phyloP scores from a whole-genome alignment of 2,329 filamentous ascomycete species.

The Tolypocladium guangdongense region DNA sequence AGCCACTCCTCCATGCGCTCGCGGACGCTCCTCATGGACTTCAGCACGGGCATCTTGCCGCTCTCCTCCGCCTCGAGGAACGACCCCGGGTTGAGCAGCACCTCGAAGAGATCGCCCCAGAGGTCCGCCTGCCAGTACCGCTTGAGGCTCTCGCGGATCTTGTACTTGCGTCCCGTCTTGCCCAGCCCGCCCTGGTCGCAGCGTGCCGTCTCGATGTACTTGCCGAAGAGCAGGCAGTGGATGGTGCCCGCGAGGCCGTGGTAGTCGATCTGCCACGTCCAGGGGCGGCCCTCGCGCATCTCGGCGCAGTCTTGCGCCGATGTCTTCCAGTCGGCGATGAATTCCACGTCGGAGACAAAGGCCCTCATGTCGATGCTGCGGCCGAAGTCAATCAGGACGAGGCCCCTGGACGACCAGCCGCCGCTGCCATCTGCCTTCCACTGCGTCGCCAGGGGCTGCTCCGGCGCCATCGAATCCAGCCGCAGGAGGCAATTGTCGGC shows the following conservation, averaged over 20 bases:
- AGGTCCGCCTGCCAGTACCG: constrained; percentile 94
- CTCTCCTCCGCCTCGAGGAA: constrained; percentile 56
- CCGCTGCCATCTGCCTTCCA: constrained; percentile 64
- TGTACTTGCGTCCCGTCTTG: constrained; percentile 58
- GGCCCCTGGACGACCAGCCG: constrained; percentile 71
- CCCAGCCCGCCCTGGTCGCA: constrained; percentile 44
- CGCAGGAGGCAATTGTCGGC: constrained; percentile 90
- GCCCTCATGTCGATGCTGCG: constrained; percentile 86
- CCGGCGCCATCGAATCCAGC: constrained; percentile 44
- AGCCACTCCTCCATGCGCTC: constrained; percentile 80
- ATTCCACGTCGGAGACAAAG: constrained; percentile 63
- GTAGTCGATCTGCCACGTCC: constrained; percentile 97
- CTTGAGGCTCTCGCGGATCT: constrained; percentile 74
- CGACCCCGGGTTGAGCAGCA: constrained; percentile 71
- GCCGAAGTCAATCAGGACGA: constrained; percentile 89
- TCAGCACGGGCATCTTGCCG: constrained; percentile 59
- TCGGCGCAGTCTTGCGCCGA: constrained; percentile 82
- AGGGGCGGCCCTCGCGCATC: constrained; percentile 86
- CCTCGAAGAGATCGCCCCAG: constrained; percentile 72
- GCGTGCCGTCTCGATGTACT: constrained; percentile 76
- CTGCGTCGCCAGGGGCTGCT: constrained; percentile 40
- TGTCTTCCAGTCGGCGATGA: constrained; percentile 94
- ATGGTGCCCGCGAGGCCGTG: constrained; percentile 83
- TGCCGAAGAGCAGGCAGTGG: constrained; percentile 83
- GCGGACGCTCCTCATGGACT: constrained; percentile 56